A percentile compares a stretch with the other conserved stretches of the same genome.
These are phyloP conservation scores for Fusarium sp. DNA, from an alignment of 2,329 filamentous ascomycete species.

Conservation along the genomic window DNA sequence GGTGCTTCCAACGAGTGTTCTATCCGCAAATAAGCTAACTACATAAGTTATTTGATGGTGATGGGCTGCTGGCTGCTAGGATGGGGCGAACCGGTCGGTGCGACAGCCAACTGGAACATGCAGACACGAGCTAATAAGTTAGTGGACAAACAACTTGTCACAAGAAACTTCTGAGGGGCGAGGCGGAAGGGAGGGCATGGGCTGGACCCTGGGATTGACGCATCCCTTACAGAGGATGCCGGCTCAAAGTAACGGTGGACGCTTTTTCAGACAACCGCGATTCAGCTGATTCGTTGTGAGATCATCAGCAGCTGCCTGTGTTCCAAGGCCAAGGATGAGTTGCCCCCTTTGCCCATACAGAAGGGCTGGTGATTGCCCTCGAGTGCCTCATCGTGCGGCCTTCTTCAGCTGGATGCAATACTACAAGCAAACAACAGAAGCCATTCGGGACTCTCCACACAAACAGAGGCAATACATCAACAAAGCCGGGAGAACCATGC, in stretches of 20 bases:
- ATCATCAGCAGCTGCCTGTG: neutral
- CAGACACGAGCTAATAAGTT: neutral
- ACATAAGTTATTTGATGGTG: neutral
- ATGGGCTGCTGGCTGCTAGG: neutral
- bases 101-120: neutral
- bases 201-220: neutral
- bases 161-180: neutral
- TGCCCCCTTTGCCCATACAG: neutral
- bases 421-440: constrained; percentile 2
- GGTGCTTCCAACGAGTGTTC: constrained; percentile 28
- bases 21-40: neutral
- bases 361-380: neutral
- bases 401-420: neutral
- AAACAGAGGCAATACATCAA: constrained; percentile 6
- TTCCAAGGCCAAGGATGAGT: neutral
- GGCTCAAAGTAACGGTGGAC: neutral
- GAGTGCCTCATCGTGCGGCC: neutral
- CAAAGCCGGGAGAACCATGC: constrained; percentile 11
- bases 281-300: neutral
- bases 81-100: neutral
- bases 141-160: neutral
- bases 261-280: neutral
- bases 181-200: neutral
- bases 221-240: neutral
- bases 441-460: constrained; percentile 25